Base-by-base conservation (phyloP, 257 asterid genomes). In the Lithospermum erythrorhizon region DNA sequence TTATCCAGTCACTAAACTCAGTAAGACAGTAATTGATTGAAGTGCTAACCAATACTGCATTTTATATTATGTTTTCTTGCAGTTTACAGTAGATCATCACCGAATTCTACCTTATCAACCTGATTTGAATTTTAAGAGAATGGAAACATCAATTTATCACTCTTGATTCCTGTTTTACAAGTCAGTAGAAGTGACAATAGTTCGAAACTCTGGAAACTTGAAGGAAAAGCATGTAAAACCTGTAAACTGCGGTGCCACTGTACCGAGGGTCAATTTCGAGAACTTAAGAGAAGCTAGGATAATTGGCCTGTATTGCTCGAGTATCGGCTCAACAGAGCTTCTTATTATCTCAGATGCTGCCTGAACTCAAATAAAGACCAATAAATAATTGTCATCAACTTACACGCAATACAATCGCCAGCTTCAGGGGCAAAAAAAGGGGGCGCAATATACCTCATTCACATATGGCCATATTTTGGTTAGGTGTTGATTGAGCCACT, bases 161-260 rank as follows among this genome's bases (percentile, higher is more conserved):
- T 35, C 15, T 8, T 35, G 47, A 35, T 8, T 35, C 1, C 0
- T 35, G 9, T 35, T 35, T 9, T 11, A 35, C 14, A 9, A 8
- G 5, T 35, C 47, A 35, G 0, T 35, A 35, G 9, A 35, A 35
- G 47, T 35, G 47, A 35, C 47, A 35, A 35, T 6, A 35, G 15
- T 35, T 32, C 15, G 15, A 35, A 27, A 35, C 7, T 35, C 47
- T 1, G 14, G 47, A 35, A 35, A 11, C 47, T 35, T 35, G 15
- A 35, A 35, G 47, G 47, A 1, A 11, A 8, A 35, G 47, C 9
- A 35, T 35, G 14, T 35, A 35, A 59, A 51, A 86, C 98, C 97
- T 66, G 87, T 84, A 72, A 93, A 89, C 23, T 83, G 85, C 35
- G 97, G 98, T 37, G 98, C 90, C 45, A 89, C 95, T 17, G 98